Conservation (phyloP, 306 rosid species). For the Lathyrus oleraceus region DNA sequence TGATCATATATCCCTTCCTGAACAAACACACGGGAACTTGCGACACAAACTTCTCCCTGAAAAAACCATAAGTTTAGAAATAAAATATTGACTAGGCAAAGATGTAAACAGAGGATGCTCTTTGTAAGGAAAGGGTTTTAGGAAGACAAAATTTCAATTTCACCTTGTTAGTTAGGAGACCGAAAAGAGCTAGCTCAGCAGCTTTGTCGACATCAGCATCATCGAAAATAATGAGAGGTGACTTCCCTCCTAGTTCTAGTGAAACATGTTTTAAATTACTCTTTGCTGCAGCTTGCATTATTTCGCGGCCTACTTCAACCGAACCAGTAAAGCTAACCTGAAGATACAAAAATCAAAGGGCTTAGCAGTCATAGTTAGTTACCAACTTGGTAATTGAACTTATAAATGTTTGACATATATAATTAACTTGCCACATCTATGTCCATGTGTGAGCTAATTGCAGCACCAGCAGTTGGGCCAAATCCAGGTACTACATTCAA, state of each 20-base stretch:
- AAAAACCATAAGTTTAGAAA: neutral
- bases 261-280: conserved; percentile 73
- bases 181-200: conserved; percentile 57
- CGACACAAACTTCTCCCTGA: conserved; percentile 77
- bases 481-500: conserved; percentile 74
- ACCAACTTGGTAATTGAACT: neutral
- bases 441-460: conserved; percentile 74
- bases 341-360: neutral
- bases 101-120: neutral
- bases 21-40: conserved; percentile 73
- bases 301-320: conserved; percentile 60
- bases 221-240: conserved; percentile 74
- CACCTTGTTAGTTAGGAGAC: conserved; percentile 65
- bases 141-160: neutral
- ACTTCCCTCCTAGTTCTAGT: conserved; percentile 86
- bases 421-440: conserved; percentile 56
- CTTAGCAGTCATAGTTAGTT: neutral
- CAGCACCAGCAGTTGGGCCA: conserved; percentile 78
- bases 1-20: conserved; percentile 82
- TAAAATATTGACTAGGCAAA: neutral
- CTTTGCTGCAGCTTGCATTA: conserved; percentile 74
- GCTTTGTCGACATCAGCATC: conserved; percentile 76
- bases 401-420: conserved; percentile 1
- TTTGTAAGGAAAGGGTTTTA: neutral
- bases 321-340: conserved; percentile 88